phyloP scores from a whole-genome alignment of 164 flowering plant genomes.

The Berberis thunbergii region DNA sequence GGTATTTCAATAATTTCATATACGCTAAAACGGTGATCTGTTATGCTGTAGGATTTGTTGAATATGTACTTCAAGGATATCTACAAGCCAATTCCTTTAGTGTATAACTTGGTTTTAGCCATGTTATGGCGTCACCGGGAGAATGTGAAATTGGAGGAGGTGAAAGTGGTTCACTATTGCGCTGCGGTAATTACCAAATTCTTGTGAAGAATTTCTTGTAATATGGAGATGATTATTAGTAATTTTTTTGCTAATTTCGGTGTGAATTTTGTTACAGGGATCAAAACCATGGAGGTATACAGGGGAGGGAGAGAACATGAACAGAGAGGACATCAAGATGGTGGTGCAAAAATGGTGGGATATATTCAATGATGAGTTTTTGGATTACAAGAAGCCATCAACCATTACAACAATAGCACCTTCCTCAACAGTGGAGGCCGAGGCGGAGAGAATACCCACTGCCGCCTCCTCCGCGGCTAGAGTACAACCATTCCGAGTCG shows the following conservation, averaged over 20 bases:
- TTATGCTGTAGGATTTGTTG: conserved; percentile 47
- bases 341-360: conserved; percentile 74
- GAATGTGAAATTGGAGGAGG: conserved; percentile 29
- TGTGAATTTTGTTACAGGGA: conserved; percentile 22
- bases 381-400: conserved; percentile 29
- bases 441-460: too few relatives aligned
- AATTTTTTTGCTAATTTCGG: too few relatives aligned
- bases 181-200: conserved; percentile 32
- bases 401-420: too few relatives aligned
- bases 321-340: conserved; percentile 65
- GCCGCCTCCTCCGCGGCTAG: too few relatives aligned
- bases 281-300: conserved; percentile 89
- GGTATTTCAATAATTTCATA: background rate
- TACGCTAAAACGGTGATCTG: background rate
- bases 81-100: conserved; percentile 41
- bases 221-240: too few relatives aligned
- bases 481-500: conserved; percentile 19
- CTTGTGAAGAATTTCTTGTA: too few relatives aligned
- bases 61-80: conserved; percentile 49
- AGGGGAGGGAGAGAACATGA: conserved; percentile 75
- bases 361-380: conserved; percentile 46
- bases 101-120: conserved; percentile 46
- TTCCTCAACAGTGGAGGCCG: background rate
- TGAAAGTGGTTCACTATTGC: conserved; percentile 57
- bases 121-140: conserved; percentile 63